These are phyloP conservation scores for Globisporangium ultimum DNA, from an alignment of 352 stramenopile genomes.

Conservation along the genomic window DNA sequence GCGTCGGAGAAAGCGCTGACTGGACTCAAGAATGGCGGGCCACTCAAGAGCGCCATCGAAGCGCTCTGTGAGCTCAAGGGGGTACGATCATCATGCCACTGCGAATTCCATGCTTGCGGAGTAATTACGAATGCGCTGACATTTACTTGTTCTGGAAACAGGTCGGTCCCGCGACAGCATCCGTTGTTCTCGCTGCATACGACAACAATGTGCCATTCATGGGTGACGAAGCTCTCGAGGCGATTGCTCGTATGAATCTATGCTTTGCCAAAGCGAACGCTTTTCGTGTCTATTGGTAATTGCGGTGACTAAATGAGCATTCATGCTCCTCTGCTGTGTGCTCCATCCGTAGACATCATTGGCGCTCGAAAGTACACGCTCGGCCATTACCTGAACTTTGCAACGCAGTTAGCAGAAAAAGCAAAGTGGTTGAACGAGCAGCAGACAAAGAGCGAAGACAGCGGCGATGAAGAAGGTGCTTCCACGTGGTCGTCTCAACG, in stretches of 20 bases:
- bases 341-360: constrained; percentile 44
- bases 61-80: constrained; percentile 64
- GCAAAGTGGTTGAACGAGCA: constrained; percentile 51
- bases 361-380: constrained; percentile 78
- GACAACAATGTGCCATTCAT: constrained; percentile 71
- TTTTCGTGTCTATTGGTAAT: too few species aligned
- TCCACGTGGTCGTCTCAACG: constrained; percentile 54
- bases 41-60: constrained; percentile 41
- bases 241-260: constrained; percentile 39
- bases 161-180: constrained; percentile 77
- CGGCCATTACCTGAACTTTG: constrained; percentile 63
- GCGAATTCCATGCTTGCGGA: neutral
- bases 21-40: constrained; percentile 17
- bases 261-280: neutral
- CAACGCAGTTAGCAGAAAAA: constrained; percentile 48
- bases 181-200: constrained; percentile 67
- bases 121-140: neutral
- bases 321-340: neutral
- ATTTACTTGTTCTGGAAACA: constrained; percentile 14
- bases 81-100: constrained; percentile 21
- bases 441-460: constrained; percentile 8
- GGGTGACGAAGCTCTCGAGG: constrained; percentile 75
- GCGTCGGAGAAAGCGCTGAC: constrained; percentile 42
- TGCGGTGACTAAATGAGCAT: too few species aligned
- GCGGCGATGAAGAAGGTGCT: constrained; percentile 16